Conservation (phyloP, 345 rosid species). For the Salix arbutifolia region DNA sequence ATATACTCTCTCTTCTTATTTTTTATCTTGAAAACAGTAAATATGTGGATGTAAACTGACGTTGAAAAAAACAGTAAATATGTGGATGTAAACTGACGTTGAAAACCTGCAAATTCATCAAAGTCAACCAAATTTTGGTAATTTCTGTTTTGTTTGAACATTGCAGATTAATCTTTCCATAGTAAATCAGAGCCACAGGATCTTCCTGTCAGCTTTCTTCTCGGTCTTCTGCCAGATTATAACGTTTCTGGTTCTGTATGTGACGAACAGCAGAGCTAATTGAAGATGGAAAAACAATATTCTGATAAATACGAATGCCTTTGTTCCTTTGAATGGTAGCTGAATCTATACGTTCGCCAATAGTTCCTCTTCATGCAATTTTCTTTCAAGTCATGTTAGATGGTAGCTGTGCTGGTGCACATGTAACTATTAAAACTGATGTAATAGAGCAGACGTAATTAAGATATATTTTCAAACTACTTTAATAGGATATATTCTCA, state of each 20-base stretch:
- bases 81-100: too few relatives aligned
- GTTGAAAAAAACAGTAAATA: too few relatives aligned
- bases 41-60: too few relatives aligned
- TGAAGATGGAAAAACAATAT: background rate
- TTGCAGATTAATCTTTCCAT: background rate
- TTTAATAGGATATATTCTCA: background rate
- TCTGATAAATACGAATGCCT: background rate
- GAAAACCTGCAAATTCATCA: too few relatives aligned
- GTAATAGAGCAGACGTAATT: background rate
- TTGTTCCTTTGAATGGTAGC: slow-evolving; percentile 8
- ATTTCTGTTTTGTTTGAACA: background rate
- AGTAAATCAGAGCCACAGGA: background rate
- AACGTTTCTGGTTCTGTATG: too few relatives aligned
- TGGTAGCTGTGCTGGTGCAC: background rate
- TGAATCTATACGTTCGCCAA: background rate
- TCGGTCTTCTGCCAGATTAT: too few relatives aligned
- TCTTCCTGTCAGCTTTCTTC: too few relatives aligned
- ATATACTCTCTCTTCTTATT: background rate
- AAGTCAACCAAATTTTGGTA: too few relatives aligned
- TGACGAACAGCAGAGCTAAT: too few relatives aligned
- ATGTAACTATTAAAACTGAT: background rate
- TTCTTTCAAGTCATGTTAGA: background rate
- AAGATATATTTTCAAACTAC: too few relatives aligned
- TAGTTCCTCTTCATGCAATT: background rate
- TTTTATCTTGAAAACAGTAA: too few relatives aligned